A percentile compares a stretch with the other conserved stretches of the same genome.
Conservation (phyloP, 2,329 filamentous ascomycete genomes). For the Microsporum ferrugineum region DNA sequence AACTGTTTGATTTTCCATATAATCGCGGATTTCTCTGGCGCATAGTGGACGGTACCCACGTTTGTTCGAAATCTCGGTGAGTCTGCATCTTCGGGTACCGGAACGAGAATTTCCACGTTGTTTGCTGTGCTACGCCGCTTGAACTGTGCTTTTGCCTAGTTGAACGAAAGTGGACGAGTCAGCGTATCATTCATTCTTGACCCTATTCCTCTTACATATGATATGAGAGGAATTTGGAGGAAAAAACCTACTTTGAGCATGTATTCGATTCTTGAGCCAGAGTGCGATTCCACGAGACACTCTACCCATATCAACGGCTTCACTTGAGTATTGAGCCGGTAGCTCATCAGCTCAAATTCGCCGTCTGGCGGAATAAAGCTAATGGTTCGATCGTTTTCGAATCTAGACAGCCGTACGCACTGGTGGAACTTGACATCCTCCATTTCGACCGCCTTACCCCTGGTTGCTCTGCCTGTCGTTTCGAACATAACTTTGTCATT, state of each 20-base stretch:
- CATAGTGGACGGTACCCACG: constrained; percentile 93
- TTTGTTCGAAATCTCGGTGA: constrained; percentile 94
- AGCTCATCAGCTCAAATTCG: constrained; percentile 98
- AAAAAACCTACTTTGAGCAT: constrained; percentile 64
- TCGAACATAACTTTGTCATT: constrained; percentile 99
- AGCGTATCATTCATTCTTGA: neutral
- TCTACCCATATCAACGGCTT: constrained; percentile 99
- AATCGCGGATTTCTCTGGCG: constrained; percentile 91
- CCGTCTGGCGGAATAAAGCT: constrained; percentile 97
- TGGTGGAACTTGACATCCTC: constrained; percentile 99
- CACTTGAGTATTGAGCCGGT: constrained; percentile 94
- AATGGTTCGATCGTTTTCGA: constrained; percentile 97
- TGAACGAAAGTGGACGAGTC: neutral
- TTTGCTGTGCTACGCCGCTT: constrained; percentile 96
- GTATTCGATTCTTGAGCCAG: constrained; percentile 90
- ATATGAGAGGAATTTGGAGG: neutral
- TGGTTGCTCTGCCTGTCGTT: constrained; percentile 82
- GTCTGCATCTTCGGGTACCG: constrained; percentile 93
- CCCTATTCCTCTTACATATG: neutral
- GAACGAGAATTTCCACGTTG: constrained; percentile 96
- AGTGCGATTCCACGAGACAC: constrained; percentile 92
- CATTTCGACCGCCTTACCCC: constrained; percentile 98
- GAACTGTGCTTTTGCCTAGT: constrained; percentile 79
- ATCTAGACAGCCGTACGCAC: constrained; percentile 86
- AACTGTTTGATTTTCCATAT: constrained; percentile 99